Conservation (phyloP, 179 eudicot genomes). For the Silene noctiflora region DNA sequence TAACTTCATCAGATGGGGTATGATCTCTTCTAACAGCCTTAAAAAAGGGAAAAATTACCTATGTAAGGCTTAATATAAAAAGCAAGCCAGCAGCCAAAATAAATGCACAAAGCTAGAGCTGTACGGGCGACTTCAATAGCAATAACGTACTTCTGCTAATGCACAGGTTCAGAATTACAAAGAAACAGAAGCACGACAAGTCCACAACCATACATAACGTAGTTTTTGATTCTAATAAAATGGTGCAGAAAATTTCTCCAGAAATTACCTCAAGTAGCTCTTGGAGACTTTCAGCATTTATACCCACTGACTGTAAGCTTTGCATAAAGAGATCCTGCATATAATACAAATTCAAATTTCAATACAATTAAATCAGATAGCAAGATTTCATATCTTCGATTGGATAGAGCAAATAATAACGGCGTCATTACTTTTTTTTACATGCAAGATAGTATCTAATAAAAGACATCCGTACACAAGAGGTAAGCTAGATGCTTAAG, state of each 20-base stretch:
- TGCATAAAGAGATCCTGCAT: slow-evolving; percentile 86
- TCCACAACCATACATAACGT: not conserved
- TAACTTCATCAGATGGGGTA: slow-evolving; percentile 63
- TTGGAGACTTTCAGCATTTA: slow-evolving; percentile 68
- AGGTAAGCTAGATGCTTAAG: not conserved
- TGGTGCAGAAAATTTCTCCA: not conserved
- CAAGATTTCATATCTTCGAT: not conserved
- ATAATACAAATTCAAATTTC: slow-evolving; percentile 2
- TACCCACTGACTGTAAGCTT: slow-evolving; percentile 80
- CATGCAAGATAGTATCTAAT: not conserved
- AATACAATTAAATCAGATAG: not conserved
- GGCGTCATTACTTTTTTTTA: not conserved
- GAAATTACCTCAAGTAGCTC: slow-evolving; percentile 76
- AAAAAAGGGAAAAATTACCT: slow-evolving; percentile 15
- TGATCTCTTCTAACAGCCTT: slow-evolving; percentile 64
- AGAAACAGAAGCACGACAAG: slow-evolving; percentile 3
- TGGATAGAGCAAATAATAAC: not conserved
- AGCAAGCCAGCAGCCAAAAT: slow-evolving; percentile 5
- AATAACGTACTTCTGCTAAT: not conserved
- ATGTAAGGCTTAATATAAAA: not conserved
- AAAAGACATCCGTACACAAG: not conserved
- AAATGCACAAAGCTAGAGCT: not conserved
- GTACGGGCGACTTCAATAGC: not conserved
- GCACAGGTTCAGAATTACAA: not conserved
- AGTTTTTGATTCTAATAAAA: not conserved